Conservation (phyloP, 257 asterid genomes). For the Cordia subcordata region DNA sequence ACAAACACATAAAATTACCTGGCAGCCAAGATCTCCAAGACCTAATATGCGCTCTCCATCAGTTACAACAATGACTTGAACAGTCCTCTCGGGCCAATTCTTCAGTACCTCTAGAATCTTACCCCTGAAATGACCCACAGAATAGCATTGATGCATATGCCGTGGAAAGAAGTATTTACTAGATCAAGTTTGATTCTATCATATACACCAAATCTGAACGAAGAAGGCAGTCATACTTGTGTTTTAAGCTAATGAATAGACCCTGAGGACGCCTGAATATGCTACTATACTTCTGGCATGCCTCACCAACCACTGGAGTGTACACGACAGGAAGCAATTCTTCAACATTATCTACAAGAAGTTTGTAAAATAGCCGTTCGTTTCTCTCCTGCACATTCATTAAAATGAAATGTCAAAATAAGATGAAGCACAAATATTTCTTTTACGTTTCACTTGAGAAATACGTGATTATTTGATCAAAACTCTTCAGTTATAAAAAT, state of each 20-base stretch:
- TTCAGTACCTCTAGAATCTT: conserved; percentile 78
- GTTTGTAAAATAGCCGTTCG: conserved; percentile 87
- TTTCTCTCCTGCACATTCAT: conserved; percentile 64
- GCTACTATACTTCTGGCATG: conserved; percentile 93
- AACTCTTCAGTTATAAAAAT: no score
- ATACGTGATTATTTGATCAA: no score
- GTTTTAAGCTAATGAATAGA: conserved; percentile 81
- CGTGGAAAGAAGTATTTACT: neutral
- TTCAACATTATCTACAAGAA: conserved; percentile 85
- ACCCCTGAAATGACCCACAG: conserved; percentile 46
- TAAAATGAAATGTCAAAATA: conserved; percentile 10
- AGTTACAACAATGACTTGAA: conserved; percentile 92
- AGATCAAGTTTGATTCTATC: neutral
- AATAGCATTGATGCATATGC: neutral
- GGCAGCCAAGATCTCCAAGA: conserved; percentile 97
- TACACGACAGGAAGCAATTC: conserved; percentile 87
- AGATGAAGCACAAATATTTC: no score
- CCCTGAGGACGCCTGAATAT: conserved; percentile 95
- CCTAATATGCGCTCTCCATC: conserved; percentile 97
- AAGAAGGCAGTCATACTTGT: conserved; percentile 45
- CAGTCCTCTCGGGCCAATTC: conserved; percentile 87
- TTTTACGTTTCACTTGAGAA: no score
- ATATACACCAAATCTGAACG: neutral
- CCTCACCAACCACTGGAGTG: conserved; percentile 94
- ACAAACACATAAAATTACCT: conserved; percentile 36